Conservation (phyloP, 1,139 yeast species). For the Yamadazyma kanchanaburiensis region DNA sequence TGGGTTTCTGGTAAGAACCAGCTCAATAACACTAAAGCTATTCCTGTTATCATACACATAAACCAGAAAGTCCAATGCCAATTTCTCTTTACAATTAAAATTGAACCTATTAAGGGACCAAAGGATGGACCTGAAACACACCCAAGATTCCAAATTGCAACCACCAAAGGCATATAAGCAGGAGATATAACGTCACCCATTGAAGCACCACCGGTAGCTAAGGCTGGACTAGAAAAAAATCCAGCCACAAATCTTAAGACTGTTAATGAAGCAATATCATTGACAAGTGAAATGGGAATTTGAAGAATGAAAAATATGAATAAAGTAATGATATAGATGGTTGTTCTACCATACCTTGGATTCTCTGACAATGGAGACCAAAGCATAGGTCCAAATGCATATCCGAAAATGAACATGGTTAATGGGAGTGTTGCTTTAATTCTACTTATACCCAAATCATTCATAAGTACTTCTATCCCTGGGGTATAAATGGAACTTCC, state of each 20-base stretch:
- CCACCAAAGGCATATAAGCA: conserved; percentile 23
- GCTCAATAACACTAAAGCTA: conserved; percentile 26
- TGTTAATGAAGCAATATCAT: conserved; percentile 27
- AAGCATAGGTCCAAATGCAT: conserved; percentile 55
- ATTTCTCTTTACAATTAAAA: conserved; percentile 16
- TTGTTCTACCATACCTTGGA: conserved; percentile 51
- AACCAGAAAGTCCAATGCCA: conserved; percentile 52
- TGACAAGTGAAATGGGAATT: conserved; percentile 29
- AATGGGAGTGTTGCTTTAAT: conserved; percentile 45
- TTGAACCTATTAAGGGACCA: conserved; percentile 31
- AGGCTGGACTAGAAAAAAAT: conserved; percentile 30
- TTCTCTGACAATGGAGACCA: conserved; percentile 54
- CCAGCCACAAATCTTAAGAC: conserved; percentile 33
- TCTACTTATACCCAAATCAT: conserved; percentile 37
- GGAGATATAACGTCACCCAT: conserved; percentile 23
- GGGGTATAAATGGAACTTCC: conserved; percentile 29
- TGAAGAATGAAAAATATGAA: conserved; percentile 32
- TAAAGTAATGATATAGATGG: conserved; percentile 28
- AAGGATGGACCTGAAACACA: conserved; percentile 29
- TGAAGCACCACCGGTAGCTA: conserved; percentile 37
- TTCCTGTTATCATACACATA: conserved; percentile 31
- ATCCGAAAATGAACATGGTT: conserved; percentile 44
- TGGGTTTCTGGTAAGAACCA: conserved; percentile 51
- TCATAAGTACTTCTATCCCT: conserved; percentile 31
- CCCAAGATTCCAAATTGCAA: conserved; percentile 26